These are phyloP conservation scores for Boletus speciosus DNA, from an alignment of 768 basidiomycete species.

Conservation along the genomic window DNA sequence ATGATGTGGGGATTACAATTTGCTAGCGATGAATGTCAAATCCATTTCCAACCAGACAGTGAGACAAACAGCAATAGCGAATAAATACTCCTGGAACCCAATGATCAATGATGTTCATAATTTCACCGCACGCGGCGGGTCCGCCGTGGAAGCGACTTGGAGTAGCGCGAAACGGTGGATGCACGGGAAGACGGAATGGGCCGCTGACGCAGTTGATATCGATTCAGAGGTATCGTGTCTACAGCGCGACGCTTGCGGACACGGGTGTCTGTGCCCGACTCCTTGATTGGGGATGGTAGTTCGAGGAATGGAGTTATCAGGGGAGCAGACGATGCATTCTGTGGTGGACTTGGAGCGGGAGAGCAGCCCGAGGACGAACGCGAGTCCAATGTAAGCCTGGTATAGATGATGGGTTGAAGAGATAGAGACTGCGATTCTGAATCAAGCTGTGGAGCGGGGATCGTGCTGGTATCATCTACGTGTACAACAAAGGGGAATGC, in stretches of 20 bases:
- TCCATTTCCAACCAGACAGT: constrained; percentile 9
- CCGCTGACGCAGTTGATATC: constrained; percentile 31
- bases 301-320: constrained; percentile 6
- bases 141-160: constrained; percentile 15
- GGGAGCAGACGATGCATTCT: constrained; percentile 5
- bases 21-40: constrained; percentile 3
- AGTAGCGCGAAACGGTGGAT: constrained; percentile 16
- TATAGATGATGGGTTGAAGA: constrained; percentile 35
- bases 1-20: constrained; percentile 1
- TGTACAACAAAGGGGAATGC: constrained; percentile 29
- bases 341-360: constrained; percentile 4
- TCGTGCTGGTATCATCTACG: constrained; percentile 29
- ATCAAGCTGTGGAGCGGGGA: constrained; percentile 39
- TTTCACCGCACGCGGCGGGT: constrained; percentile 14
- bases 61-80: constrained; percentile 37
- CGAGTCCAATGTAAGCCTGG: constrained; percentile 35
- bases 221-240: constrained; percentile 9
- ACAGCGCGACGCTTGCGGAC: constrained; percentile 9
- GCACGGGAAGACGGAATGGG: constrained; percentile 17
- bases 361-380: constrained; percentile 3
- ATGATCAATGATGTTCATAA: background rate
- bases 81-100: constrained; percentile 26
- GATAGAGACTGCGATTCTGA: constrained; percentile 26
- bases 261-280: background rate
- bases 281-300: constrained; percentile 8